Percentiles rank a stretch among this genome's conserved stretches.
These are phyloP conservation scores for Tephrocybe sp. DNA, from an alignment of 768 basidiomycete genomes.

Conservation along the genomic window DNA sequence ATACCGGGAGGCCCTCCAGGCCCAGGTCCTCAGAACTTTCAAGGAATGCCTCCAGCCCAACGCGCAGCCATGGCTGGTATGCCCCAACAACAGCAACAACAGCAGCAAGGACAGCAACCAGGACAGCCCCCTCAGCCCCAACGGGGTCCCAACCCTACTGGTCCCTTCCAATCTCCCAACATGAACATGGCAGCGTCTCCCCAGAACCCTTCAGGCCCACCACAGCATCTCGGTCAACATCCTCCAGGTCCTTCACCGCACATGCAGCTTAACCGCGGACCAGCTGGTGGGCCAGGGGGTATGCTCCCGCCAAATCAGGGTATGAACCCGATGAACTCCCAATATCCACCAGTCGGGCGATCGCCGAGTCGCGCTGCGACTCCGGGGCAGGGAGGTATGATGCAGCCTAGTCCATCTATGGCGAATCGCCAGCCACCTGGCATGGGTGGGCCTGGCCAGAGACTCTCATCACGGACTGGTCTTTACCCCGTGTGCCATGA, in stretches of 20 bases:
- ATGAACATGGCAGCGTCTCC: constrained; percentile 64
- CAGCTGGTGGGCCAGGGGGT: constrained; percentile 20
- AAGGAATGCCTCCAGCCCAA: constrained; percentile 14
- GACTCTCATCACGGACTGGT: no score
- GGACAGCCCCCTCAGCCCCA: constrained; percentile 29
- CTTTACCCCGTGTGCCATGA: no score
- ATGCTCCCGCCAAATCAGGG: constrained; percentile 51
- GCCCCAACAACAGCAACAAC: constrained; percentile 19
- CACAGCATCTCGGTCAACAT: constrained; percentile 23
- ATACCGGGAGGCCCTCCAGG: constrained; percentile 23
- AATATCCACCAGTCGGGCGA: constrained; percentile 32
- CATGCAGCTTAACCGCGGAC: constrained; percentile 33
- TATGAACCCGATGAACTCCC: constrained; percentile 36
- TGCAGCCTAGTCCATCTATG: constrained; percentile 60
- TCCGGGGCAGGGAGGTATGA: constrained; percentile 31
- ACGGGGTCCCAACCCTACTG: constrained; percentile 47
- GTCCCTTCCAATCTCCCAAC: constrained; percentile 63
- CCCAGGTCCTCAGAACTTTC: constrained; percentile 28
- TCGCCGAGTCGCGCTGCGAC: constrained; percentile 58
- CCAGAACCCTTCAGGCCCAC: constrained; percentile 37
- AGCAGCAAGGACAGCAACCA: constrained; percentile 14
- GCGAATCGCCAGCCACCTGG: constrained; percentile 43
- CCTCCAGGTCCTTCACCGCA: constrained; percentile 48
- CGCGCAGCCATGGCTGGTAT: constrained; percentile 20
- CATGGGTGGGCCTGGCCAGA: constrained; percentile 5